Percentiles rank a stretch among this genome's conserved stretches.
These are phyloP conservation scores for Hygrophorus russula DNA, from an alignment of 768 basidiomycete species.

Conservation along the genomic window DNA sequence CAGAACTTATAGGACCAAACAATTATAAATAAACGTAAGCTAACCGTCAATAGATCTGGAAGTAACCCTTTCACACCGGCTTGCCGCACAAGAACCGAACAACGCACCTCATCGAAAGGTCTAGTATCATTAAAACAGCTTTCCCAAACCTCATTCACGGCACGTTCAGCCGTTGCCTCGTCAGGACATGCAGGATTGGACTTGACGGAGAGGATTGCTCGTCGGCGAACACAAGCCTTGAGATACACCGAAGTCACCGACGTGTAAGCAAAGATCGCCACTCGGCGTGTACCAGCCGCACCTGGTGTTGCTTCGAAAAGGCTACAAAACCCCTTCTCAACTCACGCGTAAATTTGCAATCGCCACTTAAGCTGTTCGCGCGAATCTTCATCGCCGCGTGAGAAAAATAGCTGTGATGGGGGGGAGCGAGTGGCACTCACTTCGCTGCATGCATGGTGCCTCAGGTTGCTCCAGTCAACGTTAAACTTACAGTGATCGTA, in stretches of 20 bases:
- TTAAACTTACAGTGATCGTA: constrained; percentile 95
- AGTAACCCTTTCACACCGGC: neutral
- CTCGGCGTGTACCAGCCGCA: constrained; percentile 19
- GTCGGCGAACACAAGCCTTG: constrained; percentile 82
- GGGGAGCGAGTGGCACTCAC: constrained; percentile 33
- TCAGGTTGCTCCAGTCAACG: constrained; percentile 80
- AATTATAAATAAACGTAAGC: no score
- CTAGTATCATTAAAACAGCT: constrained; percentile 92
- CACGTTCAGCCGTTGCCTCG: constrained; percentile 67
- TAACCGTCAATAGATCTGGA: constrained; percentile 15
- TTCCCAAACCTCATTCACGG: constrained; percentile 95
- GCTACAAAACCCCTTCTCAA: constrained; percentile 61
- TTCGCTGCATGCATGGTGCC: constrained; percentile 96
- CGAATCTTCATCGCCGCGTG: constrained; percentile 59
- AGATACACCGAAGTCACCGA: constrained; percentile 7
- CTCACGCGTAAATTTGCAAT: constrained; percentile 83
- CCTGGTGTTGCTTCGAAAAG: constrained; percentile 94
- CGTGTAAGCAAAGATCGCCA: constrained; percentile 4
- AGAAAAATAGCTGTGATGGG: neutral
- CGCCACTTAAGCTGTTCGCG: constrained; percentile 87
- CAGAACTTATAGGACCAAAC: no score
- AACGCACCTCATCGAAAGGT: constrained; percentile 87
- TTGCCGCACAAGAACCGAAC: neutral
- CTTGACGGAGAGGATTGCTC: constrained; percentile 73
- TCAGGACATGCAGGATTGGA: constrained; percentile 76